Percentiles rank a stretch among this genome's conserved stretches.
Conservation (phyloP, 2,329 filamentous ascomycete genomes). For the Fonsecaea nubica region DNA sequence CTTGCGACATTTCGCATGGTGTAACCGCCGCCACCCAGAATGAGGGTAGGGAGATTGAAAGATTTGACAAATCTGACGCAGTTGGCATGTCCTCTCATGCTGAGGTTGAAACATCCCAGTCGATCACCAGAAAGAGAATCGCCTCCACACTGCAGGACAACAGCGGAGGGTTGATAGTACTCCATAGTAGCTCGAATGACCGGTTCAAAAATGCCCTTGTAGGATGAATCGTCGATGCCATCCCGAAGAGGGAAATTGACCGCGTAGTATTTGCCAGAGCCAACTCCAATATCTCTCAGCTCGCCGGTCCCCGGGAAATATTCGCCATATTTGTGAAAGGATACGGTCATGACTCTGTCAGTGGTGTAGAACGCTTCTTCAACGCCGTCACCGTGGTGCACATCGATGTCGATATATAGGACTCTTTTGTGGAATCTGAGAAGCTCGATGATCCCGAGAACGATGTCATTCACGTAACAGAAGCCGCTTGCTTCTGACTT, state of each 20-base stretch:
- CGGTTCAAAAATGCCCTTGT: slow-evolving; percentile 72
- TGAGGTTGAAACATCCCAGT: slow-evolving; percentile 72
- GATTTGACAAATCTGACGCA: slow-evolving; percentile 73
- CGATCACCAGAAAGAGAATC: slow-evolving; percentile 72
- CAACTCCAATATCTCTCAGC: slow-evolving; percentile 71
- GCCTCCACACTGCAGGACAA: slow-evolving; percentile 72
- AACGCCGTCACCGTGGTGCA: slow-evolving; percentile 72
- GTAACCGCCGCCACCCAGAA: slow-evolving; percentile 72
- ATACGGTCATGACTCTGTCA: slow-evolving; percentile 73
- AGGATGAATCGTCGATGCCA: slow-evolving; percentile 71
- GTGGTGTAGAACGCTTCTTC: slow-evolving; percentile 76
- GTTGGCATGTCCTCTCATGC: slow-evolving; percentile 73
- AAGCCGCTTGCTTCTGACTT: slow-evolving; percentile 94
- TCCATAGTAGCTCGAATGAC: slow-evolving; percentile 73
- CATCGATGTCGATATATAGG: slow-evolving; percentile 71
- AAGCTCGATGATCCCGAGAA: slow-evolving; percentile 69
- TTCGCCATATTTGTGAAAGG: slow-evolving; percentile 75
- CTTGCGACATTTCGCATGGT: slow-evolving; percentile 70
- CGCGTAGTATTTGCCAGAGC: slow-evolving; percentile 70
- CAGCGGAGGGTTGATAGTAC: slow-evolving; percentile 70
- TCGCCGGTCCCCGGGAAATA: slow-evolving; percentile 75
- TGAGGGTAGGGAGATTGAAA: slow-evolving; percentile 69
- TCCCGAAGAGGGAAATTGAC: slow-evolving; percentile 74
- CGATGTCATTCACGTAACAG: slow-evolving; percentile 92
- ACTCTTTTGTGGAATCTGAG: slow-evolving; percentile 69